Evolutionary conservation across 1,139 yeast genomes (phyloP), one percentile per base, ranked within the genome.

Genomic region (Meyerozyma guilliermondii): DNA sequence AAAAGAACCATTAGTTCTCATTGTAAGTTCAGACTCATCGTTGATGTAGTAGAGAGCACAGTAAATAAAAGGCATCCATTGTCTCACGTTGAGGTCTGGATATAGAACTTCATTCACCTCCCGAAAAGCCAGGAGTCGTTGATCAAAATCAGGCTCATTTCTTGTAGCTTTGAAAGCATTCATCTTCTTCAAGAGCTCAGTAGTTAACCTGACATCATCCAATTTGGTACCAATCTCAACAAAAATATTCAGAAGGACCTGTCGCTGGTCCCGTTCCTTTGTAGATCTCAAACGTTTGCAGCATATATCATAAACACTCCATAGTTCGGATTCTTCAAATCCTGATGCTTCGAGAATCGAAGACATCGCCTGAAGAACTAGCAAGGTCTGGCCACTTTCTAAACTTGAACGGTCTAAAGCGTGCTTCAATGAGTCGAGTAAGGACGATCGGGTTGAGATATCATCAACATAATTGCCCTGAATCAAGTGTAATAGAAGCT

Each of bases 31-130:
- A 18, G 80, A 83, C 30, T 81, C 83, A 54, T 88, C 95, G 46
- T 81, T 81, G 45, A 92, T 76, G 58, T 78, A 87, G 56, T 67
- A 89, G 36, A 92, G 69, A 46, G 81, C 74, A 46, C 82, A 78
- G 58, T 83, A 76, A 31, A 92, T 47, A 3, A 94, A 55, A 2
- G 97, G 97, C 7, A 78, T 55, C 98, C 98, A 94, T 54, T 88
- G 89, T 3, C 62, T 46, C 0, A 79, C 66, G 0, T 76, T 58
- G 11, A 86, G 62, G 0, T 59, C 47, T 1, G 42, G 13, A 56
- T 74, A 87, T 3, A 65, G 52, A 0, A 58, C 60, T 48, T 87
- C 95, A 50, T 82, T 86, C 44, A 94, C 69, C 17, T 55, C 56
- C 42, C 79, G 77, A 60, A 80, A 92, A 0, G 94, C 88, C 7